These are phyloP conservation scores for Calonectria hongkongensis DNA, from an alignment of 2,329 filamentous ascomycete genomes.

Conservation along the genomic window DNA sequence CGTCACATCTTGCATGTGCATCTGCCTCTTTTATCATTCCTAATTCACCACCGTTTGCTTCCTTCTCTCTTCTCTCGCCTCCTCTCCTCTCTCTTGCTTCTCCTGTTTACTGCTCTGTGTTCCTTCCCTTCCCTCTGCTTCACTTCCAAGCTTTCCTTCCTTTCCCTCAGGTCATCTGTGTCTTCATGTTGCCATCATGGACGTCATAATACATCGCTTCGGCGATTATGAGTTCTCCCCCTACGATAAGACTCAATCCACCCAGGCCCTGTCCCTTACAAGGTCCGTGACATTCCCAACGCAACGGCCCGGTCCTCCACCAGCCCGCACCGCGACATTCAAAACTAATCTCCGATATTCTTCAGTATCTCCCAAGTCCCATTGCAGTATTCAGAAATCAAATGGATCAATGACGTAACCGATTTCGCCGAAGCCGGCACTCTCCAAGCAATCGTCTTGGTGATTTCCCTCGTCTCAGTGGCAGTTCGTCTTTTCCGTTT, in stretches of 20 bases:
- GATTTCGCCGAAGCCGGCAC: slow-evolving; percentile 64
- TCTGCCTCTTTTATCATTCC: slow-evolving; percentile 17
- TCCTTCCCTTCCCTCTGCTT: background rate
- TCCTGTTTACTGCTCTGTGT: background rate
- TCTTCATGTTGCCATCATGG: slow-evolving; percentile 54
- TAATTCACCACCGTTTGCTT: background rate
- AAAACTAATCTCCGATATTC: slow-evolving; percentile 30
- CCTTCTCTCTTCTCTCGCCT: background rate
- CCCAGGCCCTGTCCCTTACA: slow-evolving; percentile 38
- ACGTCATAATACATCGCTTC: slow-evolving; percentile 58
- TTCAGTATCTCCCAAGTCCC: slow-evolving; percentile 43
- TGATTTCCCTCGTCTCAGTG: slow-evolving; percentile 61
- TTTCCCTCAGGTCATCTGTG: slow-evolving; percentile 13
- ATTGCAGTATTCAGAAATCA: slow-evolving; percentile 46
- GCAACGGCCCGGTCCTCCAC: background rate
- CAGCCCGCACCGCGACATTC: slow-evolving; percentile 14
- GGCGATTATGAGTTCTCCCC: slow-evolving; percentile 57
- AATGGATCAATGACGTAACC: slow-evolving; percentile 64
- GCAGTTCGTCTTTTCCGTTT: slow-evolving; percentile 58
- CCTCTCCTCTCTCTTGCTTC: background rate
- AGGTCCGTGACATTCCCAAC: slow-evolving; percentile 45
- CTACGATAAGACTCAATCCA: slow-evolving; percentile 47
- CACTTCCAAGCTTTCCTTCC: background rate
- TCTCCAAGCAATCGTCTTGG: slow-evolving; percentile 61
- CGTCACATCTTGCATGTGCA: slow-evolving; percentile 22